Base-by-base conservation (phyloP, 495 filamentous ascomycete species). In the Eremomyces bilateralis region DNA sequence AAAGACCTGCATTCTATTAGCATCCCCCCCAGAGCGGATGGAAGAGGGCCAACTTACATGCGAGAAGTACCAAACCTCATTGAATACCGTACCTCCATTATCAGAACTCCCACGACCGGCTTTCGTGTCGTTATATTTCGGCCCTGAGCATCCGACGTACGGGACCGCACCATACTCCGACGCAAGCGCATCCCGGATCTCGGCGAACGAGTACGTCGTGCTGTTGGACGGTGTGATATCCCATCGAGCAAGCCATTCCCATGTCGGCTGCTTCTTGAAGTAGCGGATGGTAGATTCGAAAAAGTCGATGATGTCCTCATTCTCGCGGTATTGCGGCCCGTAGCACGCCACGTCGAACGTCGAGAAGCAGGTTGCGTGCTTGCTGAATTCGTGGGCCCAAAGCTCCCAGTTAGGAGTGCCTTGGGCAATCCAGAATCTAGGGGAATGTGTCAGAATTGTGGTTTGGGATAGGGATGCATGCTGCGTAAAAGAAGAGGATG, bases 301-400 rank as follows among this genome's bases (percentile, higher is more conserved):
- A 49, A 56, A 68, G 32, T 63, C 56, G 15, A 60, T 42, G 11
- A 66, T 52, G 20, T 68, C 64, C 18, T 46, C 43, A 43, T 64
- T 58, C 20, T 53, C 24, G 11, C 22, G 29, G 42, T 59, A 56
- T n/a, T 42, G 10, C 1, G 59, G 54, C 0, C 60, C 60, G 42
- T 63, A 68, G 51, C 63, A 68, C 16, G 55, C 48, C 2, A 48
- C 40, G 38, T 63, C 59, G 40, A 65, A 65, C 32, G 57, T 63
- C 28, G 55, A 60, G 47, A 49, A 64, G 56, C 64, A 68, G 10
- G 62, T 68, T 4, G 54, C 64, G 44, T 68, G 64, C 51, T 68
- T 68, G 48, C 49, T 54, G 47, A 64, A 68, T 38, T 68, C 64
- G 48, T 66, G 62, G 27, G 44, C 62, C 64, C 64, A 68, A 46